Evolutionary conservation across 805 yeast species (phyloP).

Genomic region (Alloascoidea africana): DNA sequence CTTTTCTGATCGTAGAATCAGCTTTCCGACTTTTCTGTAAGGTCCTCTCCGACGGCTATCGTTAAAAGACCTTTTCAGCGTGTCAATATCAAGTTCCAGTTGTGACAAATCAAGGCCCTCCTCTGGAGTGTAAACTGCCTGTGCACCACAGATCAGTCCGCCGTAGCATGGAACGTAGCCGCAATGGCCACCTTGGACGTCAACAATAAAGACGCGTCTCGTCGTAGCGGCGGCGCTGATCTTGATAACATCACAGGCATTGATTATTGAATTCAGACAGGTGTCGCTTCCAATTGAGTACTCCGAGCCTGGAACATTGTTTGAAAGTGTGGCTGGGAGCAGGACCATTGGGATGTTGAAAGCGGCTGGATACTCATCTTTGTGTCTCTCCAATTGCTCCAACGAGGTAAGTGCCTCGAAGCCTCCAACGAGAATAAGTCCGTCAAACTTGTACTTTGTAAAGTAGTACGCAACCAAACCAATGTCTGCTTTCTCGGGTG

Average conservation of each 20-base stretch:
- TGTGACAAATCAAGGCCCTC: constrained; percentile 53
- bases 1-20: constrained; percentile 69
- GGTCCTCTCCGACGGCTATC: constrained; percentile 59
- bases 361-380: constrained; percentile 66
- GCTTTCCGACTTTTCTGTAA: constrained; percentile 69
- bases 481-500: constrained; percentile 60
- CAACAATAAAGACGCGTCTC: constrained; percentile 89
- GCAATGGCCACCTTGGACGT: constrained; percentile 95
- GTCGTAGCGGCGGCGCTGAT: constrained; percentile 94
- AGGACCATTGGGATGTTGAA: constrained; percentile 90
- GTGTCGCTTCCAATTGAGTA: constrained; percentile 93
- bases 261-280: constrained; percentile 78
- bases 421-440: constrained; percentile 86
- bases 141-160: constrained; percentile 80
- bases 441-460: constrained; percentile 79
- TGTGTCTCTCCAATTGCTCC: constrained; percentile 65
- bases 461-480: constrained; percentile 90
- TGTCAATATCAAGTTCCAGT: constrained; percentile 61
- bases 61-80: constrained; percentile 51
- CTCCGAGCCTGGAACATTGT: constrained; percentile 98
- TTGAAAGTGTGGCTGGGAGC: constrained; percentile 91
- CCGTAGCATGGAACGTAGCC: constrained; percentile 87
- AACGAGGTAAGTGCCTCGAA: constrained; percentile 90
- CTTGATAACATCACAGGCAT: constrained; percentile 90
- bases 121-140: constrained; percentile 85